Evolutionary conservation across 768 basidiomycete genomes (phyloP).

Genomic region (Hydnomerulius pinastri): DNA sequence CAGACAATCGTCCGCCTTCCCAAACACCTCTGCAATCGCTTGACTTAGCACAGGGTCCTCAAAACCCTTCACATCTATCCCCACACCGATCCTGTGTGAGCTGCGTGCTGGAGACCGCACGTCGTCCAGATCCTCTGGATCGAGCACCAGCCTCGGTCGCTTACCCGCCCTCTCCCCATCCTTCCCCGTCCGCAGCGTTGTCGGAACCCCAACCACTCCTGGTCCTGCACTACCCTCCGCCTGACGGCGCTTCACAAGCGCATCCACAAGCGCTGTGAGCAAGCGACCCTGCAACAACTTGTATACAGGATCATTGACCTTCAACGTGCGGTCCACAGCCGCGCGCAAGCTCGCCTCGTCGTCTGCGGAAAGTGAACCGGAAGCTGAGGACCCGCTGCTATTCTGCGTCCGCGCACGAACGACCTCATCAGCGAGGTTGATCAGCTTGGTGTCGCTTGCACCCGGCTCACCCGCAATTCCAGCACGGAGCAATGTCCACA

Average conservation of each 20-base stretch:
- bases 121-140: conserved; percentile 22
- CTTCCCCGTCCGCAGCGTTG: conserved; percentile 36
- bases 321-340: conserved; percentile 64
- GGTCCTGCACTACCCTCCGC: conserved; percentile 1
- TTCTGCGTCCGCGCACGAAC: conserved; percentile 49
- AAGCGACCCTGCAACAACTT: conserved; percentile 61
- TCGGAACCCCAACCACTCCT: conserved; percentile 13
- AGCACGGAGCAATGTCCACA: conserved; percentile 64
- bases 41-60: conserved; percentile 59
- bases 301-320: conserved; percentile 66
- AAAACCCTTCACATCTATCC: conserved; percentile 57
- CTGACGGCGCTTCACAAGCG: conserved; percentile 26
- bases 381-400: not conserved
- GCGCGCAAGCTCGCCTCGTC: conserved; percentile 57
- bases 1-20: conserved; percentile 42
- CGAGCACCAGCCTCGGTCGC: conserved; percentile 28
- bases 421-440: conserved; percentile 76
- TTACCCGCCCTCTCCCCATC: conserved; percentile 22
- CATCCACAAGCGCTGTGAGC: conserved; percentile 38
- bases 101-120: not conserved
- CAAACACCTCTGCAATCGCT: conserved; percentile 44
- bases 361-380: conserved; percentile 27
- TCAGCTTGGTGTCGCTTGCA: conserved; percentile 51
- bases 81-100: not conserved
- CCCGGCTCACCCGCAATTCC: conserved; percentile 47